Evolutionary conservation across 2,329 filamentous ascomycete genomes (phyloP).

Genomic region (Calycina marina): DNA sequence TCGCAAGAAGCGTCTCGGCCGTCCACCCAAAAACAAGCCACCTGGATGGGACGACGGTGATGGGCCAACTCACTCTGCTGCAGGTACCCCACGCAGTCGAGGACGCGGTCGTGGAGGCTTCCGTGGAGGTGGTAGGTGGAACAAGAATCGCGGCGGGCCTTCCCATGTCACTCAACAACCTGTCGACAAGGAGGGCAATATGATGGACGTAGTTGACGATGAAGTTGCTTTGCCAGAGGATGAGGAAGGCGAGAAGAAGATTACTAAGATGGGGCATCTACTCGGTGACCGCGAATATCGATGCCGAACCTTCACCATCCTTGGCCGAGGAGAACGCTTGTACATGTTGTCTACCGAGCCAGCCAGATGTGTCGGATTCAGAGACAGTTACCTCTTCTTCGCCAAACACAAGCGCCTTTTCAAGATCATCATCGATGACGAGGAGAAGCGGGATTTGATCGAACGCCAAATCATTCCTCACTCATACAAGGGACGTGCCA

Average conservation of each 20-base stretch:
- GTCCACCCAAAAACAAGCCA: conserved; percentile 72
- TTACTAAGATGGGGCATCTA: conserved; percentile 77
- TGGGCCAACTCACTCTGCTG: conserved; percentile 21
- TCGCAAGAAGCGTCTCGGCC: conserved; percentile 62
- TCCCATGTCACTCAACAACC: conserved; percentile 70
- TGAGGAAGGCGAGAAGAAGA: conserved; percentile 78
- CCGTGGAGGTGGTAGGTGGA: conserved; percentile 43
- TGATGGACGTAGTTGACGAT: conserved; percentile 80
- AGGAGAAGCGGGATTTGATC: conserved; percentile 95
- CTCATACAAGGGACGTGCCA: conserved; percentile 95
- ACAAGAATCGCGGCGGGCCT: conserved; percentile 51
- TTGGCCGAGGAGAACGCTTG: conserved; percentile 65
- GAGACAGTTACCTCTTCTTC: conserved; percentile 97
- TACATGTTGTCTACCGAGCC: conserved; percentile 99
- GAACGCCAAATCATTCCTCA: conserved; percentile 91
- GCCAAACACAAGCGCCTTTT: conserved; percentile 92
- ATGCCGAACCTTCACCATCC: conserved; percentile 86
- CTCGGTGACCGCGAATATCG: conserved; percentile 80
- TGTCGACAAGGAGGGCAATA: conserved; percentile 86
- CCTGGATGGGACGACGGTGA: conserved; percentile 60
- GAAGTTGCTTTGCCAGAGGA: conserved; percentile 84
- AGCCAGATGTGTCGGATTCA: conserved; percentile 88
- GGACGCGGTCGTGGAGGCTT: conserved; percentile 43
- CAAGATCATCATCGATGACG: conserved; percentile 96
- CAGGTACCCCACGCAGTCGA: conserved; percentile 32